These are phyloP conservation scores for Camelina sativa DNA, from an alignment of 345 rosid species.

Conservation along the genomic window DNA sequence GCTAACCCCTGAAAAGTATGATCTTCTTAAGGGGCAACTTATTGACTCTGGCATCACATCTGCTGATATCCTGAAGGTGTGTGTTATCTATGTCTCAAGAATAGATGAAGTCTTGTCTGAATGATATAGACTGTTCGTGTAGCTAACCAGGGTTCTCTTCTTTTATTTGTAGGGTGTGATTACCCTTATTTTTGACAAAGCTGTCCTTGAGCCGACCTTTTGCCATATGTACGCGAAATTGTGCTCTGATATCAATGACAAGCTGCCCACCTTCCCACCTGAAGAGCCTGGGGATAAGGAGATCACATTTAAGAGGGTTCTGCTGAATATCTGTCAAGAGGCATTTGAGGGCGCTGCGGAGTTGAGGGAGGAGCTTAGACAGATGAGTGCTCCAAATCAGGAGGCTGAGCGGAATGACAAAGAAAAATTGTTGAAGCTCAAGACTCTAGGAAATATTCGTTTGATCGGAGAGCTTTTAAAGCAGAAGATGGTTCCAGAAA, in stretches of 20 bases:
- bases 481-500: conserved; percentile 88
- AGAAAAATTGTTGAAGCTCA: conserved; percentile 71
- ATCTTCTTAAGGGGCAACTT: conserved; percentile 89
- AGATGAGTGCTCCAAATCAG: conserved; percentile 73
- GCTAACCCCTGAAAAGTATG: conserved; percentile 94
- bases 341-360: conserved; percentile 85
- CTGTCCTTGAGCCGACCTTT: conserved; percentile 79
- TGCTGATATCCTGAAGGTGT: conserved; percentile 83
- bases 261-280: conserved; percentile 77
- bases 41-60: conserved; percentile 93
- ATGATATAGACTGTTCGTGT: background rate
- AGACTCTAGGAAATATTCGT: conserved; percentile 82
- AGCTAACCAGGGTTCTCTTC: conserved; percentile 20
- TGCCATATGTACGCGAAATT: conserved; percentile 60
- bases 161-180: conserved; percentile 63
- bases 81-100: conserved; percentile 40
- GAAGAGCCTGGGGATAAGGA: conserved; percentile 77
- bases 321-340: conserved; percentile 85
- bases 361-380: conserved; percentile 71
- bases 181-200: conserved; percentile 77
- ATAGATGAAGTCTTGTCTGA: background rate
- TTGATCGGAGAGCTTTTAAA: conserved; percentile 90
- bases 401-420: conserved; percentile 75
- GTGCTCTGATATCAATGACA: conserved; percentile 72
- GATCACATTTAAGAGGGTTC: conserved; percentile 77